Conservation (phyloP, 179 eudicot genomes). For the Actinidia chinensis region DNA sequence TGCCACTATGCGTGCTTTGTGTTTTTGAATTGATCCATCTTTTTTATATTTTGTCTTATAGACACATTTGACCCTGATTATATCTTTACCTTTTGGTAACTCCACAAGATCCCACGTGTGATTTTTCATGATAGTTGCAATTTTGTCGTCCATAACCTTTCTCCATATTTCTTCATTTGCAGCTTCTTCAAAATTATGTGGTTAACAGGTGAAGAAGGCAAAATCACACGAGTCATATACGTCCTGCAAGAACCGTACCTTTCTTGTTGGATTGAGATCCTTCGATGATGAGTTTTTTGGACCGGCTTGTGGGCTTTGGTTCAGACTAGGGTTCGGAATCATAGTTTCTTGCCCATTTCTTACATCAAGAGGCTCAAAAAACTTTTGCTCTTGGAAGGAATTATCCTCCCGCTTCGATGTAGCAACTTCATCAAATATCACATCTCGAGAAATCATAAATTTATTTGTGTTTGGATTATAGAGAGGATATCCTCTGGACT, state of each 20-base stretch:
- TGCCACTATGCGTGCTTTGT: neutral
- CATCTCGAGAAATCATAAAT: neutral
- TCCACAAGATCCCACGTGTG: neutral
- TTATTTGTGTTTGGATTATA: neutral
- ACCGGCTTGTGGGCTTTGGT: neutral
- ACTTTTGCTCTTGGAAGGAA: too few species aligned
- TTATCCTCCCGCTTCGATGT: too few species aligned
- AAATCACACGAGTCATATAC: neutral
- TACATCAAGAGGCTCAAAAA: too few species aligned
- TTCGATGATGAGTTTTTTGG: neutral
- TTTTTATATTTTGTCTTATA: neutral
- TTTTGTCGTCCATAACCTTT: neutral
- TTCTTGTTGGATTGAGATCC: neutral
- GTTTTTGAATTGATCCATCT: neutral
- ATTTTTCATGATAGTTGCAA: neutral
- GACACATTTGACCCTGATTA: neutral
- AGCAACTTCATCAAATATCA: neutral
- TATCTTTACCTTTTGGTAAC: neutral
- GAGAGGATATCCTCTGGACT: neutral
- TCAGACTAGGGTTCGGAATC: neutral
- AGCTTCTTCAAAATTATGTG: neutral
- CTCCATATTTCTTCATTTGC: neutral
- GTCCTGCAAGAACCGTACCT: neutral
- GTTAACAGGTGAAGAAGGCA: neutral
- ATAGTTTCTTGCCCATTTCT: neutral